phyloP scores from a whole-genome alignment of 2,329 filamentous ascomycete genomes.

The Colletotrichum sojae region DNA sequence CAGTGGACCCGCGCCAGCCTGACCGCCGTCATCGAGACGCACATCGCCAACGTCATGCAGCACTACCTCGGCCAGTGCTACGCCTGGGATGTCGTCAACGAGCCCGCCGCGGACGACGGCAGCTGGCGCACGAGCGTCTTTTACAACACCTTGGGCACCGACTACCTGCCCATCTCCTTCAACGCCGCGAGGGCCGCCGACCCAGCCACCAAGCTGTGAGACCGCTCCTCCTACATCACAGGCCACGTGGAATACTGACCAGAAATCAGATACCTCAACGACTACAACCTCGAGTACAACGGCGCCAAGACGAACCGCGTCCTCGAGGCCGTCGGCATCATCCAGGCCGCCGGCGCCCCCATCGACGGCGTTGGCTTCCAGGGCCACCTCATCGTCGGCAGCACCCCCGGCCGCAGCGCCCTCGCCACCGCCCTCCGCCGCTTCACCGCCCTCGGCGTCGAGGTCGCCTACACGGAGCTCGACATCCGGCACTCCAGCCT shows the following conservation, averaged over 20 bases:
- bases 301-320: conserved; percentile 53
- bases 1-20: conserved; percentile 35
- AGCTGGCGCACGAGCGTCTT: conserved; percentile 61
- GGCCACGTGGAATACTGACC: not conserved
- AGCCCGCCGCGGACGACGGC: conserved; percentile 61
- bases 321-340: conserved; percentile 51
- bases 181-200: conserved; percentile 60
- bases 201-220: conserved; percentile 63
- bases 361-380: conserved; percentile 70
- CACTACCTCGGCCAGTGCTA: conserved; percentile 63
- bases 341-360: conserved; percentile 56
- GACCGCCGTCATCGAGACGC: conserved; percentile 61
- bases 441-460: conserved; percentile 66
- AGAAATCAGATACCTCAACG: conserved; percentile 65
- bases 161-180: conserved; percentile 67
- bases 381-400: conserved; percentile 62
- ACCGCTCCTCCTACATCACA: not conserved
- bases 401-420: conserved; percentile 58
- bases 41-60: conserved; percentile 61
- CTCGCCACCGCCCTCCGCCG: conserved; percentile 62
- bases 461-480: conserved; percentile 74
- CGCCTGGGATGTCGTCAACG: conserved; percentile 68
- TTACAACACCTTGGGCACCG: conserved; percentile 62
- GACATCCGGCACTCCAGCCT: conserved; percentile 67
- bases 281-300: conserved; percentile 68